Conservation (phyloP, 345 rosid species). For the Pugionium dolabratum region DNA sequence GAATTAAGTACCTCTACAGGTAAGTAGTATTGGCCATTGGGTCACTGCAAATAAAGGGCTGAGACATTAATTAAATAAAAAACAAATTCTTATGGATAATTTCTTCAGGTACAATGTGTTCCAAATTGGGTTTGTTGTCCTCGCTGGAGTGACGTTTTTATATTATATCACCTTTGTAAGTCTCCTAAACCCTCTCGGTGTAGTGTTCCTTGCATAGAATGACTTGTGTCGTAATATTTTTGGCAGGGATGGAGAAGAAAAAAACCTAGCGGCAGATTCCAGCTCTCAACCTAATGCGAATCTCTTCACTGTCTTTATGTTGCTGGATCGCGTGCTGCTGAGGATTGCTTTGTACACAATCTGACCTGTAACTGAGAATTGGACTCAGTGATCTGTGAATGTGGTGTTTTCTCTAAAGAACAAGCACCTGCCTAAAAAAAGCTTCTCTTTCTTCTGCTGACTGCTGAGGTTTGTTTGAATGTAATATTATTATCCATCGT, state of each 20-base stretch:
- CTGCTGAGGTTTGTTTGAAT: too few relatives aligned
- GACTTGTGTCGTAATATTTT: not conserved
- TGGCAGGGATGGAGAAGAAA: constrained; percentile 94
- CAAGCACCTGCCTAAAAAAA: too few relatives aligned
- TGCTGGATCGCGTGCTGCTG: constrained; percentile 21
- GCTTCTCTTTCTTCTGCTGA: too few relatives aligned
- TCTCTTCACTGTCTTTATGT: not conserved
- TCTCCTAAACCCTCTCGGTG: not conserved
- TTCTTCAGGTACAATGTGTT: constrained; percentile 83
- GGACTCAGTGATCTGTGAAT: too few relatives aligned
- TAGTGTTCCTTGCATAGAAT: not conserved
- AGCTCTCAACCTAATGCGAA: constrained; percentile 58
- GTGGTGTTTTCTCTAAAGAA: too few relatives aligned
- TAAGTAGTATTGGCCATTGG: constrained; percentile 42
- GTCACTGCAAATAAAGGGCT: not conserved
- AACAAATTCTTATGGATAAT: too few relatives aligned
- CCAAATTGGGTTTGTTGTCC: constrained; percentile 75
- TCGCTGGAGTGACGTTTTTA: constrained; percentile 85
- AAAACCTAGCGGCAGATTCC: constrained; percentile 82
- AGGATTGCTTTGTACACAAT: constrained; percentile 23
- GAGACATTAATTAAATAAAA: not conserved
- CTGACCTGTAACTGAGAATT: not conserved
- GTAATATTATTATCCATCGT: too few relatives aligned
- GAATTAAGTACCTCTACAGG: constrained; percentile 92
- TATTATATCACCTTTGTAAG: constrained; percentile 89